A percentile compares a stretch with the other conserved stretches of the same genome.
Evolutionary conservation across 2,329 filamentous ascomycete genomes (phyloP).

Genomic region (Aschersonia sp.): DNA sequence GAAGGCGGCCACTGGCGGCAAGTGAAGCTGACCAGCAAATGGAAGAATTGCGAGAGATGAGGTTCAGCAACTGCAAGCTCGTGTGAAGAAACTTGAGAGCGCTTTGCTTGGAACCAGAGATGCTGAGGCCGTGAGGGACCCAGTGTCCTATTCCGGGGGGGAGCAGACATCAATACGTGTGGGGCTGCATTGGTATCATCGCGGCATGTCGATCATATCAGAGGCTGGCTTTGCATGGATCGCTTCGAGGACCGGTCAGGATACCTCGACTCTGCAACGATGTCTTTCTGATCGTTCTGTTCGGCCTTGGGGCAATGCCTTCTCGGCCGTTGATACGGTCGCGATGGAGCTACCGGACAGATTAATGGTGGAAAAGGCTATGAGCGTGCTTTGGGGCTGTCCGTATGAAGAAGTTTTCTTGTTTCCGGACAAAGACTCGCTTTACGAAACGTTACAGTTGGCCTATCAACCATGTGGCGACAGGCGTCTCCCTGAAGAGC

Average conservation of each 20-base stretch:
- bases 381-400: not conserved
- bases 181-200: not conserved
- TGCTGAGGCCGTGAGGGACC: no score
- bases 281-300: not conserved
- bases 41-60: not conserved
- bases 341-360: not conserved
- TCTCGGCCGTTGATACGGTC: not conserved
- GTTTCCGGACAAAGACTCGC: not conserved
- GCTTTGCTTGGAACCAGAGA: not conserved
- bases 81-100: not conserved
- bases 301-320: not conserved
- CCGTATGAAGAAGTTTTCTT: not conserved
- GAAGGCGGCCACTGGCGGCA: not conserved
- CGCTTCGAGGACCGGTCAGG: not conserved
- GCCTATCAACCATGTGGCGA: not conserved
- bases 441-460: not conserved
- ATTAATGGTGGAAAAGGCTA: not conserved
- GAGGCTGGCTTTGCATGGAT: not conserved
- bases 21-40: not conserved
- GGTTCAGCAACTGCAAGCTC: not conserved
- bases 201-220: not conserved
- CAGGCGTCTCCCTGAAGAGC: not conserved
- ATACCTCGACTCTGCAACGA: not conserved
- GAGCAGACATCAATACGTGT: not conserved
- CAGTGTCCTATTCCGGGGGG: not conserved